Conservation (phyloP, 2,329 filamentous ascomycete genomes). For the Chaetomium strumarium region DNA sequence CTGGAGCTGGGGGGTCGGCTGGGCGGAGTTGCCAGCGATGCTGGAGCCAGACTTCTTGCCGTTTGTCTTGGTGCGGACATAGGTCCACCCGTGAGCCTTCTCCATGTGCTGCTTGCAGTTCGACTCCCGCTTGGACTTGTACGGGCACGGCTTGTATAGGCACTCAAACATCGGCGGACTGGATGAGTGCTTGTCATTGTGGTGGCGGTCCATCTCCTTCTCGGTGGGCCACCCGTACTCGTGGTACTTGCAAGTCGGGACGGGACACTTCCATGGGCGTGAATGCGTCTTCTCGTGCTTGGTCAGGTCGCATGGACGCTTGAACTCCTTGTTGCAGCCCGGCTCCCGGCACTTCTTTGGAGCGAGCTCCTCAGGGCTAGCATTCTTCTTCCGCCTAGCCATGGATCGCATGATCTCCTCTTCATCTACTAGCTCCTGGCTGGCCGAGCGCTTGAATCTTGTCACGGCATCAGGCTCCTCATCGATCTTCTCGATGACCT, state of each 20-base stretch:
- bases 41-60: conserved; percentile 53
- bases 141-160: conserved; percentile 75
- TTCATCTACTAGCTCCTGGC: conserved; percentile 67
- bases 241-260: conserved; percentile 80
- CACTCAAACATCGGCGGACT: conserved; percentile 79
- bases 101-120: conserved; percentile 88
- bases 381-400: conserved; percentile 93
- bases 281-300: conserved; percentile 99
- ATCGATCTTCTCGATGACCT: conserved; percentile 52
- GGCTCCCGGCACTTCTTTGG: conserved; percentile 70
- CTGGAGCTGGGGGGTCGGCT: conserved; percentile 54
- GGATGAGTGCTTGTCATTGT: conserved; percentile 90
- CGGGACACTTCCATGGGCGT: conserved; percentile 88
- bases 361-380: conserved; percentile 74
- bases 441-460: conserved; percentile 60
- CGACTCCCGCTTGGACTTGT: conserved; percentile 87
- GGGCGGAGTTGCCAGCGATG: conserved; percentile 37
- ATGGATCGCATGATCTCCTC: conserved; percentile 84
- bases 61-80: conserved; percentile 75
- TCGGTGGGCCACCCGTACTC: conserved; percentile 91
- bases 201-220: conserved; percentile 92
- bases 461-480: conserved; percentile 42
- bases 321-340: conserved; percentile 86
- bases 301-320: conserved; percentile 91
- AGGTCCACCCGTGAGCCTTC: conserved; percentile 68